A percentile compares a stretch with the other conserved stretches of the same genome.
Conservation (phyloP, 331 rosid genomes). For the Malus hybrid region DNA sequence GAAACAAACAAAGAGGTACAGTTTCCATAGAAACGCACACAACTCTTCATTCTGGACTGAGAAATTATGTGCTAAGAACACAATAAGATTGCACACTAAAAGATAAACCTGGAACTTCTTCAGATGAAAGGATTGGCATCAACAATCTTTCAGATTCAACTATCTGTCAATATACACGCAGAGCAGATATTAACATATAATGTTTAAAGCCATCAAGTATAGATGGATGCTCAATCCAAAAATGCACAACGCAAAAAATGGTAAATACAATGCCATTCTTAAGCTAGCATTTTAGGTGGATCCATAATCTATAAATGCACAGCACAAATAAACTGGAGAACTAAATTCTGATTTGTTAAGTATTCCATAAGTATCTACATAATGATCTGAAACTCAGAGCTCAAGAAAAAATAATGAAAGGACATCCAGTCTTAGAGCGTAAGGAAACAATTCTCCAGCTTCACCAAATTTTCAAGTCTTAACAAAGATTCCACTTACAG, state of each 20-base stretch:
- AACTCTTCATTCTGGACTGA: not conserved
- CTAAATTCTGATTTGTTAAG: too few relatives aligned
- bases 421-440: not conserved
- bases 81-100: not conserved
- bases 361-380: not conserved
- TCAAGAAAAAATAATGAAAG: not conserved
- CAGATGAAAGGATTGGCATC: slow-evolving; percentile 64
- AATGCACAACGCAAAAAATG: not conserved
- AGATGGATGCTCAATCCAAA: not conserved
- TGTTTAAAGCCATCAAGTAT: not conserved
- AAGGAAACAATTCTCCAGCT: not conserved
- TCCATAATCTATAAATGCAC: not conserved
- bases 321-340: not conserved
- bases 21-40: not conserved
- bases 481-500: not conserved
- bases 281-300: not conserved
- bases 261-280: not conserved
- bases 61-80: not conserved
- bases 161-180: slow-evolving; percentile 39
- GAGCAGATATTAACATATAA: not conserved
- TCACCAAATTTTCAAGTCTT: not conserved
- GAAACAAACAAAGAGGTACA: slow-evolving; percentile 3
- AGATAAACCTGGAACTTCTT: slow-evolving; percentile 68
- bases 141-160: slow-evolving; percentile 81
- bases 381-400: not conserved